A percentile compares a stretch with the other conserved stretches of the same genome.
phyloP scores from a whole-genome alignment of 2,329 filamentous ascomycete genomes.

The Cladosporium cucumerinum region DNA sequence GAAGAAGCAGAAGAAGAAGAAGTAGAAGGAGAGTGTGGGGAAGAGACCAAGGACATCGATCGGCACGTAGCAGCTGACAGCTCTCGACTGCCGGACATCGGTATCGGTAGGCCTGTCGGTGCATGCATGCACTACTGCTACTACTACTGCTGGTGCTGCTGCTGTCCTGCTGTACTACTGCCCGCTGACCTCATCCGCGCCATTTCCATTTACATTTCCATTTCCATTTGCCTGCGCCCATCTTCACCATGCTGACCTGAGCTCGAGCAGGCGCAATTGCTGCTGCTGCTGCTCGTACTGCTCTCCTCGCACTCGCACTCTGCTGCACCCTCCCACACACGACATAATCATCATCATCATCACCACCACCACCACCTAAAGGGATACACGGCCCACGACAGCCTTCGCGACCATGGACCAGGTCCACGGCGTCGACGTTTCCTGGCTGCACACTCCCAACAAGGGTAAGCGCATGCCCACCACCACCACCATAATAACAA shows the following conservation, averaged over 20 bases:
- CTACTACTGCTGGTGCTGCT: neutral
- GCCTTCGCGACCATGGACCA: slow-evolving; percentile 62
- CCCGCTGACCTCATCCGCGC: slow-evolving; percentile 8
- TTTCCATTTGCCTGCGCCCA: neutral
- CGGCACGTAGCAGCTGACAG: neutral
- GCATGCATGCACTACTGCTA: neutral
- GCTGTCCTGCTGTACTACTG: neutral
- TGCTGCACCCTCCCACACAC: neutral
- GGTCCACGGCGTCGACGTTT: slow-evolving; percentile 78
- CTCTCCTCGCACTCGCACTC: neutral
- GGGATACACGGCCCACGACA: neutral
- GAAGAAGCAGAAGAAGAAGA: no score
- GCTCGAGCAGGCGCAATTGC: neutral
- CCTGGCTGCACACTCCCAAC: slow-evolving; percentile 81
- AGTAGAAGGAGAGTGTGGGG: neutral
- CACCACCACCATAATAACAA: neutral
- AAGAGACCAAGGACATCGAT: neutral
- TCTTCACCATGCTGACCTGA: neutral
- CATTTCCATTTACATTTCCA: neutral
- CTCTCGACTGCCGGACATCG: neutral
- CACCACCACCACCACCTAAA: neutral
- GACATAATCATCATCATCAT: neutral
- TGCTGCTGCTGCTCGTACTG: neutral
- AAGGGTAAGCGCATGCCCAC: slow-evolving; percentile 59
- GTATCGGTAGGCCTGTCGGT: neutral